phyloP scores from a whole-genome alignment of 1,139 yeast genomes.

The Waltiozyma sp. region DNA sequence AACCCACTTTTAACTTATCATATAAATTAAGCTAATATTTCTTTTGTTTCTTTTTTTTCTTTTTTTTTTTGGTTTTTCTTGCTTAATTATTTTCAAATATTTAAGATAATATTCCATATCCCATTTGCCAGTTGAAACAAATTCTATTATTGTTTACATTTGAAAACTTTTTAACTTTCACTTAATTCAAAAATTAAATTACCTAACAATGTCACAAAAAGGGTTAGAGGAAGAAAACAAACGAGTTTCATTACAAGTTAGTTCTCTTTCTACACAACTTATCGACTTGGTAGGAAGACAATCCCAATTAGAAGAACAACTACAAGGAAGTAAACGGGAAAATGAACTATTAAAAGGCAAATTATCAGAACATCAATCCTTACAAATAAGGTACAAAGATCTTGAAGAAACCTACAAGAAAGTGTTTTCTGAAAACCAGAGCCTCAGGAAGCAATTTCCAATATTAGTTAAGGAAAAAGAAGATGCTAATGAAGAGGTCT shows the following conservation, averaged over 20 bases:
- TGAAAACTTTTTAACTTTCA: too few species aligned
- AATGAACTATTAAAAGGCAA: conserved; percentile 13
- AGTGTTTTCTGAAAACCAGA: conserved; percentile 3
- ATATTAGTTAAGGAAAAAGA: conserved; percentile 29
- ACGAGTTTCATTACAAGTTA: conserved; percentile 43
- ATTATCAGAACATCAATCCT: conserved; percentile 7
- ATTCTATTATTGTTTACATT: too few species aligned
- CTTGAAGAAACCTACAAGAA: conserved; percentile 9
- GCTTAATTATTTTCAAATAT: too few species aligned
- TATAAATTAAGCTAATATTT: too few species aligned
- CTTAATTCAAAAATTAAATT: too few species aligned
- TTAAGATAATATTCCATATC: too few species aligned
- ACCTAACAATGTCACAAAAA: not conserved
- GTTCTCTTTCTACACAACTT: conserved; percentile 46
- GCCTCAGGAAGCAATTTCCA: conserved; percentile 23
- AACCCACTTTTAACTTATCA: too few species aligned
- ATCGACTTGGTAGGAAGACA: conserved; percentile 53
- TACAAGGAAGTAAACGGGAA: conserved; percentile 18
- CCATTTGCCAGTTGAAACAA: too few species aligned
- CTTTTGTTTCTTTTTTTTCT: too few species aligned
- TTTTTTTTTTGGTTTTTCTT: too few species aligned
- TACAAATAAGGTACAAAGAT: conserved; percentile 8
- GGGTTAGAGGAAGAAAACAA: conserved; percentile 23
- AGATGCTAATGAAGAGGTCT: conserved; percentile 49
- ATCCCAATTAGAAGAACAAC: conserved; percentile 35